phyloP scores from a whole-genome alignment of 345 rosid species.

The Syzygium aromaticum region DNA sequence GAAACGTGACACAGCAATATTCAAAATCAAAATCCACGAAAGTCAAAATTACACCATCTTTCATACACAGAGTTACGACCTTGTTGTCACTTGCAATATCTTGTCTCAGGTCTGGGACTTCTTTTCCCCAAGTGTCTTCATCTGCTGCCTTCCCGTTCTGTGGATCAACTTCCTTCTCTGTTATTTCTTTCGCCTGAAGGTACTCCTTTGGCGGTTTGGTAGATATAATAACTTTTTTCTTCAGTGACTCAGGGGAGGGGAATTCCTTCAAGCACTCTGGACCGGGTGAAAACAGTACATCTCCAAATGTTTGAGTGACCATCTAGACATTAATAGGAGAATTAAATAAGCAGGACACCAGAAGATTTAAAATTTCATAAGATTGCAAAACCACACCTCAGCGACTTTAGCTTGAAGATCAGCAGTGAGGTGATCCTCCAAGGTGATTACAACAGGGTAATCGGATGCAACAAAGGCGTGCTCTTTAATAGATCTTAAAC shows the following conservation, averaged over 20 bases:
- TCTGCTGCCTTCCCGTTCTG: conserved; percentile 36
- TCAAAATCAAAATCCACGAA: not conserved
- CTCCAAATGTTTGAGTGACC: conserved; percentile 74
- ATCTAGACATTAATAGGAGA: conserved; percentile 39
- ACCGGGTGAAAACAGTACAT: conserved; percentile 65
- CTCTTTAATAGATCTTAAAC: conserved; percentile 63
- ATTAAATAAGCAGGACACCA: not conserved
- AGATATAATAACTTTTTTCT: conserved; percentile 66
- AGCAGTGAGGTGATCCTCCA: conserved; percentile 91
- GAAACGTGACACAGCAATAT: not conserved
- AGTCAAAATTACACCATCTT: not conserved
- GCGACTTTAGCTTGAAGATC: conserved; percentile 92
- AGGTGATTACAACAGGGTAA: conserved; percentile 83
- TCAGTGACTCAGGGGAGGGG: conserved; percentile 71
- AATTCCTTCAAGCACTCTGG: conserved; percentile 78
- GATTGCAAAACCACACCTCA: conserved; percentile 26
- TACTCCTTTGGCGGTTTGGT: conserved; percentile 94
- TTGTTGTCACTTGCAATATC: conserved; percentile 11
- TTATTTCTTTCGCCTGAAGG: conserved; percentile 28
- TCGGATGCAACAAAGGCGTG: conserved; percentile 76
- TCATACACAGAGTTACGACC: conserved; percentile 15
- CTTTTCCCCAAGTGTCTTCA: conserved; percentile 78
- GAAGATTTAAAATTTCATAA: not conserved
- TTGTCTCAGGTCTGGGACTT: conserved; percentile 38
- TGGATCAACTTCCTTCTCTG: conserved; percentile 30